These are phyloP conservation scores for Polymyxa betae DNA, from an alignment of 208 protist species.

Conservation along the genomic window DNA sequence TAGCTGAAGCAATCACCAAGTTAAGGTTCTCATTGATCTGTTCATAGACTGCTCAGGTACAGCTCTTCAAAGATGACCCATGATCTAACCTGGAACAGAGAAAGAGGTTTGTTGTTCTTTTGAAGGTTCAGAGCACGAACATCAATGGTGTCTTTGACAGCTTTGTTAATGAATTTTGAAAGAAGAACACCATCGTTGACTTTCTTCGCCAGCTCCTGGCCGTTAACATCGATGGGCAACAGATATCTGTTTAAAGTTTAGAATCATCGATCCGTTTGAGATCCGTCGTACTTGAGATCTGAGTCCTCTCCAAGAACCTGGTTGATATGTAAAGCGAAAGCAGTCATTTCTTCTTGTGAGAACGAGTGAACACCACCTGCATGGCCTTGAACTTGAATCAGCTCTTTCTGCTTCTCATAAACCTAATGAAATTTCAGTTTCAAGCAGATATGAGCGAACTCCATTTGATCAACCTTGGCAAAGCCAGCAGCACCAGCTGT, in stretches of 20 bases:
- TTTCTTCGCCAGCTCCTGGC: constrained; percentile 50
- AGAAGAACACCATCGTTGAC: constrained; percentile 67
- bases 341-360: constrained; percentile 65
- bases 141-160: constrained; percentile 66
- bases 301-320: constrained; percentile 59
- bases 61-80: neutral
- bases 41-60: neutral
- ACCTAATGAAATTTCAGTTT: neutral
- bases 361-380: constrained; percentile 63
- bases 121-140: constrained; percentile 65
- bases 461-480: constrained; percentile 50
- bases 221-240: constrained; percentile 56
- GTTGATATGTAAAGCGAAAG: constrained; percentile 66
- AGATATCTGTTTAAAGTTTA: constrained; percentile 22
- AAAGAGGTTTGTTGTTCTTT: constrained; percentile 55
- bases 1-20: constrained; percentile 65
- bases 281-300: constrained; percentile 57
- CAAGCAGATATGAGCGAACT: neutral
- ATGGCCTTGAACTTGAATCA: constrained; percentile 57
- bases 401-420: constrained; percentile 61
- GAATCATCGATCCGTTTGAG: too few relatives aligned
- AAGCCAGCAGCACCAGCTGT: constrained; percentile 40
- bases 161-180: constrained; percentile 68
- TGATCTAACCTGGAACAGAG: constrained; percentile 61
- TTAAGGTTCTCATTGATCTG: constrained; percentile 67